Conservation (phyloP, 805 yeast genomes). For the Ogataea minuta region DNA sequence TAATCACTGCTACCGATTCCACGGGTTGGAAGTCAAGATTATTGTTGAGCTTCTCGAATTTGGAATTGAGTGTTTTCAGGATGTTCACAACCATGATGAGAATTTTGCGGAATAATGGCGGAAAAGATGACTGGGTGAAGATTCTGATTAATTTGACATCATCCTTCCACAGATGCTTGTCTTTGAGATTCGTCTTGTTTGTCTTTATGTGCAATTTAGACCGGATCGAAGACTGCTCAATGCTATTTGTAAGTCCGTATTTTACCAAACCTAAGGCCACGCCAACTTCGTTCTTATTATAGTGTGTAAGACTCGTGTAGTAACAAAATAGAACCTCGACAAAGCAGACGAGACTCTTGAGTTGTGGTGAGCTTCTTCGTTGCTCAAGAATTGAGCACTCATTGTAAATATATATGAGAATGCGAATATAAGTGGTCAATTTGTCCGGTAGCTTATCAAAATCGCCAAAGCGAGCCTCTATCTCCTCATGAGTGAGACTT, state of each 20-base stretch:
- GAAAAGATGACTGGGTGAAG: conserved; percentile 15
- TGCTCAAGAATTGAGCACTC: conserved; percentile 18
- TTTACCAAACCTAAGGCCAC: conserved; percentile 26
- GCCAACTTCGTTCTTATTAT: conserved; percentile 26
- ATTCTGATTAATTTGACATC: conserved; percentile 17
- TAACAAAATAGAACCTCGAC: conserved; percentile 27
- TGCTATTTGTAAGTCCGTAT: conserved; percentile 24
- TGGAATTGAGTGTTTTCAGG: conserved; percentile 22
- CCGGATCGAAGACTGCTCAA: conserved; percentile 28
- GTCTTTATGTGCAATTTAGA: conserved; percentile 24
- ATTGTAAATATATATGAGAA: conserved; percentile 25
- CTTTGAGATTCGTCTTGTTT: conserved; percentile 16
- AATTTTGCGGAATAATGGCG: conserved; percentile 20
- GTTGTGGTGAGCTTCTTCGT: not conserved
- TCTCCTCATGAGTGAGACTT: conserved; percentile 16
- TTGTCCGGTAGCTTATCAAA: conserved; percentile 28
- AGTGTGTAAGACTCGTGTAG: conserved; percentile 26
- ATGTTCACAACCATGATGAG: conserved; percentile 18
- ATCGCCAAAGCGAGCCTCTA: conserved; percentile 23
- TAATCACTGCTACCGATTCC: conserved; percentile 15
- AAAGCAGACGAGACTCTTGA: conserved; percentile 8
- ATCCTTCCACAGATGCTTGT: conserved; percentile 21
- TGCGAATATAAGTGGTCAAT: conserved; percentile 20
- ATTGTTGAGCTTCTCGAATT: conserved; percentile 26
- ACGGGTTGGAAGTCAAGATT: conserved; percentile 22